These are phyloP conservation scores for Pichia sp. DNA, from an alignment of 1,139 yeast species.

Conservation along the genomic window DNA sequence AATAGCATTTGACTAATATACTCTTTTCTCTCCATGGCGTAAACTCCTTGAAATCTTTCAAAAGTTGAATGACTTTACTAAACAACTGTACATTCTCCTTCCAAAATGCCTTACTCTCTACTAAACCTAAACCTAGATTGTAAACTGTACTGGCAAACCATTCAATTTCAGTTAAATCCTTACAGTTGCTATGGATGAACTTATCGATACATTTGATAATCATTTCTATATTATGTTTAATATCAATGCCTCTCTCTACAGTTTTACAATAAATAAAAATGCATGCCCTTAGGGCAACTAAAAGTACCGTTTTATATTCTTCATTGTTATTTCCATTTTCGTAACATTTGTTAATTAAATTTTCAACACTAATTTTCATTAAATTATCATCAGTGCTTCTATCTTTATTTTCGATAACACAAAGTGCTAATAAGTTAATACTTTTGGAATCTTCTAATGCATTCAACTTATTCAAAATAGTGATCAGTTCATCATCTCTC, in stretches of 20 bases:
- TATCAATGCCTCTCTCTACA: slow-evolving; percentile 2
- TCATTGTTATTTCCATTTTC: not conserved
- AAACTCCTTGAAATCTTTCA: not conserved
- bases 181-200: not conserved
- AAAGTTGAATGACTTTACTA: slow-evolving; percentile 7
- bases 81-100: not conserved
- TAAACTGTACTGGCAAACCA: not conserved
- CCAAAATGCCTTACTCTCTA: not conserved
- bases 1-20: slow-evolving; percentile 2
- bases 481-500: slow-evolving; percentile 13
- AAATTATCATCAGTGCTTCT: not conserved
- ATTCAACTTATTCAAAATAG: slow-evolving; percentile 12
- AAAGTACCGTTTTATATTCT: slow-evolving; percentile 16
- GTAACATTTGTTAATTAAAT: slow-evolving; percentile 18
- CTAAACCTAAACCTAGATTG: slow-evolving; percentile 3
- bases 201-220: slow-evolving; percentile 5
- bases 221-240: not conserved
- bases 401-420: slow-evolving; percentile 21
- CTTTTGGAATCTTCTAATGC: slow-evolving; percentile 9
- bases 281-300: slow-evolving; percentile 23
- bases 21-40: slow-evolving; percentile 7
- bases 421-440: slow-evolving; percentile 20
- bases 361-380: slow-evolving; percentile 20
- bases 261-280: slow-evolving; percentile 24
- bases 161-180: slow-evolving; percentile 3